Evolutionary conservation across 768 basidiomycete genomes (phyloP).

Genomic region (Tephrocybe sp.): DNA sequence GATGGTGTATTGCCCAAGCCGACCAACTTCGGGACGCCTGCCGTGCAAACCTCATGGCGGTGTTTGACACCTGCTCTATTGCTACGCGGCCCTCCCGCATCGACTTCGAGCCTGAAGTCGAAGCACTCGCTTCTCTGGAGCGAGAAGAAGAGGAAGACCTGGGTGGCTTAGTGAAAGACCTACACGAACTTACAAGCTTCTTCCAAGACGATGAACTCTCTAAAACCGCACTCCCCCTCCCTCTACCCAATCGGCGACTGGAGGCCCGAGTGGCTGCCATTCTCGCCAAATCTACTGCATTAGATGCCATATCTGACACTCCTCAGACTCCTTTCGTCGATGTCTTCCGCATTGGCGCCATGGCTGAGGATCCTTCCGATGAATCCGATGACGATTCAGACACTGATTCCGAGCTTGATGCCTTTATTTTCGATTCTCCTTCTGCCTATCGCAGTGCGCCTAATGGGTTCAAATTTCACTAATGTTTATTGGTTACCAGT

Average conservation of each 20-base stretch:
- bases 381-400: slow-evolving; percentile 51
- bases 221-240: slow-evolving; percentile 31
- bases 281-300: slow-evolving; percentile 73
- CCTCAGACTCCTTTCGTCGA: slow-evolving; percentile 83
- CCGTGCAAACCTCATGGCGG: slow-evolving; percentile 77
- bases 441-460: slow-evolving; percentile 42
- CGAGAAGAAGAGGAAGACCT: slow-evolving; percentile 65
- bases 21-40: slow-evolving; percentile 62
- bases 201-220: slow-evolving; percentile 54
- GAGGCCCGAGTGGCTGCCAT: slow-evolving; percentile 83
- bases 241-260: slow-evolving; percentile 57
- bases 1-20: slow-evolving; percentile 82
- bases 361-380: slow-evolving; percentile 26
- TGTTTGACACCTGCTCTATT: slow-evolving; percentile 82
- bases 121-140: slow-evolving; percentile 40
- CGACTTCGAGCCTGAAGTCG: slow-evolving; percentile 68
- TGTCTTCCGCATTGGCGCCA: slow-evolving; percentile 62
- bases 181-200: slow-evolving; percentile 74
- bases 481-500: slow-evolving; percentile 13
- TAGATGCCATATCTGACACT: slow-evolving; percentile 49
- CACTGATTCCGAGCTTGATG: slow-evolving; percentile 54
- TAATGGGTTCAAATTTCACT: slow-evolving; percentile 44
- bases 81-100: slow-evolving; percentile 69
- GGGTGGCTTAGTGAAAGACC: slow-evolving; percentile 74
- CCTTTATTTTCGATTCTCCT: slow-evolving; percentile 63